Evolutionary conservation across 441 rosid genomes (phyloP), one percentile per base, ranked within the genome.

Genomic region (Erysimum cheiri): DNA sequence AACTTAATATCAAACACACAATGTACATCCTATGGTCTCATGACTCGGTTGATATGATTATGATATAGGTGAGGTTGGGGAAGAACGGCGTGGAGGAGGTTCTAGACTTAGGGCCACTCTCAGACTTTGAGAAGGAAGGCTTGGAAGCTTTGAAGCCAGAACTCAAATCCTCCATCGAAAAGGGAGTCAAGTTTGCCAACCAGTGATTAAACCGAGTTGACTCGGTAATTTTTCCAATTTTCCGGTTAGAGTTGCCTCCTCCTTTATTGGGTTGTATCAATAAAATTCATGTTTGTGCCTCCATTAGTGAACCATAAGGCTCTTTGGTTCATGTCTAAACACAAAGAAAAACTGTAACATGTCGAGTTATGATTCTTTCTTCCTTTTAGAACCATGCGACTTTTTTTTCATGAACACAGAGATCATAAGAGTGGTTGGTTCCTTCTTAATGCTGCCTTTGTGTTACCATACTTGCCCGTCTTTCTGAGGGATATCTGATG

Each of bases 31-130:
- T 39, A 43, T 22, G 22, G 26, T 57, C 11, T 31, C 41, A 41
- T 57, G 33, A 12, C 22, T 15, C 31, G 0, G 6, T 22, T 8
- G 15, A 52, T 49, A 33, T 75, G 46, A 17, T 71, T 52, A 29
- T 60, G 58, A 10, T 47, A 76, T 87, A 94, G 99, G 98, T 94
- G 79, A 88, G 86, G 79, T 84, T 94, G 41, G 99, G 98, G 57
- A 90, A 87, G 93, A 87, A 86, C 6, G 98, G 98, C 0, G 93
- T 87, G 69, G 97, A 95, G 74, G 97, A 95, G 83, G 85, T 92
- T 64, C 64, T 90, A 12, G 98, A 88, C 19, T 75, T 92, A 70
- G 98, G 99, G 5, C 54, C 92, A 37, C 88, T 94, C 26, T 90
- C 98, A 5, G 97, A 86, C 76, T 90, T 56, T 3, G 98, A 94